Percentiles rank a stretch among this genome's conserved stretches.
These are phyloP conservation scores for Phytophthora fragariaefolia DNA, from an alignment of 352 stramenopile genomes.

Conservation along the genomic window DNA sequence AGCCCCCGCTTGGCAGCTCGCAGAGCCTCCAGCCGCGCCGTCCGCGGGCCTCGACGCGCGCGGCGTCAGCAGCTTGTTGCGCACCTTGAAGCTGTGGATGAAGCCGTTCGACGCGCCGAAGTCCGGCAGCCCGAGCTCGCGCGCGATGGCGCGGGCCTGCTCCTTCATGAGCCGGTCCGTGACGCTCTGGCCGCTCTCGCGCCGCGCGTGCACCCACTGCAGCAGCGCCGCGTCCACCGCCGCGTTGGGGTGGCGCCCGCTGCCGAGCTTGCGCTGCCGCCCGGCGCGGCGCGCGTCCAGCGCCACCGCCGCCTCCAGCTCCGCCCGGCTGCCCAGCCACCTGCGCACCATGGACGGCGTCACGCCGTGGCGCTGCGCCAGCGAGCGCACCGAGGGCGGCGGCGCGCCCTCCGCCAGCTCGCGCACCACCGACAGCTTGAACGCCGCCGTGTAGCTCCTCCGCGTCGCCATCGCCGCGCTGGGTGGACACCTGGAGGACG, in stretches of 20 bases:
- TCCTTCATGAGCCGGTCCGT: constrained; percentile 41
- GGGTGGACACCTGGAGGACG: constrained; percentile 1
- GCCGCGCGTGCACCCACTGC: constrained; percentile 29
- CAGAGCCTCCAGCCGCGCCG: neutral
- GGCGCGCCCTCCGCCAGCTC: constrained; percentile 18
- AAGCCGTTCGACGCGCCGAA: constrained; percentile 44
- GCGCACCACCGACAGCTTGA: constrained; percentile 41
- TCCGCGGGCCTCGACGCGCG: neutral
- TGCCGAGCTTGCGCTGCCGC: constrained; percentile 34
- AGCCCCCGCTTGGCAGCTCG: neutral
- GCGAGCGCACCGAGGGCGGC: constrained; percentile 21
- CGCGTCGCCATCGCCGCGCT: constrained; percentile 29
- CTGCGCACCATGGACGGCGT: constrained; percentile 44
- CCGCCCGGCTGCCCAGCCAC: constrained; percentile 26
- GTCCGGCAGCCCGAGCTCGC: constrained; percentile 17
- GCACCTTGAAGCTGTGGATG: constrained; percentile 40
- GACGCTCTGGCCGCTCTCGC: constrained; percentile 10
- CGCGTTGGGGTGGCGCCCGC: constrained; percentile 27
- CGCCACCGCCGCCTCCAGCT: constrained; percentile 39
- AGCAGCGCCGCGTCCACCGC: constrained; percentile 34
- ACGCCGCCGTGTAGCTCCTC: constrained; percentile 34
- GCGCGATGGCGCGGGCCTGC: constrained; percentile 26
- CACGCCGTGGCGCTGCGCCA: constrained; percentile 32
- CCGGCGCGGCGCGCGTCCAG: constrained; percentile 12
- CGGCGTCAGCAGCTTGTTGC: constrained; percentile 22